These are phyloP conservation scores for Alternaria alternata DNA, from an alignment of 2,329 filamentous ascomycete species.

Conservation along the genomic window DNA sequence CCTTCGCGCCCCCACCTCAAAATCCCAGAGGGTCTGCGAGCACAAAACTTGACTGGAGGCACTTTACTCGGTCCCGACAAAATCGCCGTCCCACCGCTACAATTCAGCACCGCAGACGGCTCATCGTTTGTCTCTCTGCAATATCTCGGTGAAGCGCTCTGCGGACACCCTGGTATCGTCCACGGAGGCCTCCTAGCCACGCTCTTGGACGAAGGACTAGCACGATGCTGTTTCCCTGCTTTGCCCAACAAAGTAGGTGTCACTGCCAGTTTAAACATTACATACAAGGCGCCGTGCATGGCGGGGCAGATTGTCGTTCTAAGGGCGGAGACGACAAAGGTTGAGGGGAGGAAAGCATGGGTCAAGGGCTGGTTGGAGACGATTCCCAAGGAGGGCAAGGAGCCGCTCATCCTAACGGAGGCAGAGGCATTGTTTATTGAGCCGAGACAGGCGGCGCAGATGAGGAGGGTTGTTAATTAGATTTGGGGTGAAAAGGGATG, in stretches of 20 bases:
- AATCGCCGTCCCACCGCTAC: constrained; percentile 81
- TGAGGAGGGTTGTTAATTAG: constrained; percentile 42
- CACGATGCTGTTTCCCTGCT: constrained; percentile 85
- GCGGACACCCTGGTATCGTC: constrained; percentile 88
- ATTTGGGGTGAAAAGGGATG: not conserved
- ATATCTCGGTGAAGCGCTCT: constrained; percentile 81
- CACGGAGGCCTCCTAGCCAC: constrained; percentile 94
- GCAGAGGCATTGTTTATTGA: constrained; percentile 89
- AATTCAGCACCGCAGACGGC: constrained; percentile 70
- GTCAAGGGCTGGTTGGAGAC: constrained; percentile 88
- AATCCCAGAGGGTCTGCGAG: constrained; percentile 74
- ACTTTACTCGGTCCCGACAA: constrained; percentile 77
- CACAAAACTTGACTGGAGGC: constrained; percentile 81
- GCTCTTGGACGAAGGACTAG: constrained; percentile 88
- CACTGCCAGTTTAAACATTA: constrained; percentile 82
- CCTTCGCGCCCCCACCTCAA: constrained; percentile 89
- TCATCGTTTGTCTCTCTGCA: constrained; percentile 67
- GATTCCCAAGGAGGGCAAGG: constrained; percentile 65
- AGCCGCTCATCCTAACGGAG: constrained; percentile 73
- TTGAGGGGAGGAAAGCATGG: constrained; percentile 94
- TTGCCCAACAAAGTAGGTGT: constrained; percentile 85
- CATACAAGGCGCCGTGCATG: constrained; percentile 82
- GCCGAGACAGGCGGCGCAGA: constrained; percentile 75
- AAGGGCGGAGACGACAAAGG: constrained; percentile 79
- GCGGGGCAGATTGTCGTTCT: constrained; percentile 81